Evolutionary conservation across 768 basidiomycete species (phyloP), one percentile per base, ranked within the genome.

Genomic region (Lactarius trivialis): DNA sequence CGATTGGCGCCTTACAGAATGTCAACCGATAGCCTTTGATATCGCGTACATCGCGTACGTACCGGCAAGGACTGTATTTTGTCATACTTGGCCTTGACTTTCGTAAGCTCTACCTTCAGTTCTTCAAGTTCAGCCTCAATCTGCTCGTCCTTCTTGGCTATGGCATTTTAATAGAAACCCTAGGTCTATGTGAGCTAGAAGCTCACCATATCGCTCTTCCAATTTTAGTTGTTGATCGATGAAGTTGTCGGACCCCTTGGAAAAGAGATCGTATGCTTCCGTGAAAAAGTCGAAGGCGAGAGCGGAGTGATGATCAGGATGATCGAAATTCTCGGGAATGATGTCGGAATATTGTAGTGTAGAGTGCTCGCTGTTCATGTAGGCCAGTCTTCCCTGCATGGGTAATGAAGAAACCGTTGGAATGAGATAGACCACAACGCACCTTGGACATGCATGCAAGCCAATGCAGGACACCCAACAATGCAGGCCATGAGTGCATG

Each of bases 401-500:
- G 4, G 9, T 17, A 30, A 37, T 19, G 55, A 33, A 55, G 57
- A 52, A 58, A n/a, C 24, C 56, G 17, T 48, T 48, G 41, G 36
- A 37, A 21, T 33, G 7, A 28, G 61, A 39, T 26, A 24, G n/a
- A 61, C 56, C 26, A 24, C 6, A n/a, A 71, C 78, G 30, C 68
- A 95, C 96, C 76, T 87, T 88, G 69, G 89, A 87, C 66, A 91
- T 73, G 68, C 91, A 87, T 8, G 90, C 91, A 15, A 99, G 76
- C 97, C 97, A 99, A 73, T 95, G 89, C 36, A 98, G 71, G 69
- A 91, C 89, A 24, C 90, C 96, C 17, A 98, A 78, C 28, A 97
- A 74, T 24, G 84, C 78, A 0, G 93, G 91, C 97, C 96, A 98
- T n/a, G 88, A 86, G 74, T 92, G 89, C 78, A 89, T 88, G 58